Evolutionary conservation across 352 stramenopile genomes (phyloP), one percentile per base, ranked within the genome.

Genomic region (Thalassiosira ordinaria): DNA sequence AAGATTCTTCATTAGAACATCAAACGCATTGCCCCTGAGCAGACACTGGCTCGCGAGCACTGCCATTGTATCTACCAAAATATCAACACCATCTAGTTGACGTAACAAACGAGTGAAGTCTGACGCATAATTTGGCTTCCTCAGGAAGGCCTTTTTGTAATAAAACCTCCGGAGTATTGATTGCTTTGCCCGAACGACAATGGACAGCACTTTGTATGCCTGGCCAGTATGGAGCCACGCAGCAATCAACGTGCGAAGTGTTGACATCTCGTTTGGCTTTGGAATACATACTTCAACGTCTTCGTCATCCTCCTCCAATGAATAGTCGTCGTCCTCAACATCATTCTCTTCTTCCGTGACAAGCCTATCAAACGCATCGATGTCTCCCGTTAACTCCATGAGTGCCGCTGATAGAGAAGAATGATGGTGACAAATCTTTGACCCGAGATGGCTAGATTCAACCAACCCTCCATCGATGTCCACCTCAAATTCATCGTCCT

Each of bases 181-280:
- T 47, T 89, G 39, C 9, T 86, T 78, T 27, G 84, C 83, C 18
- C 72, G 80, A 8, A 78, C 61, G 47, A 94, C 72, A 24, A 92
- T 79, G 1, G 73, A 81, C n/a, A 94, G 35, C n/a, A 85, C 82
- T 35, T 78, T 79, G 63, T 74, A 89, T 55, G 89, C 74, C 77
- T 92, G 85, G 8, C 89, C 89, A 56, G 86, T 92, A 37, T 94
- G 89, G 24, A 94, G 74, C 89, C 89, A 94, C n/a, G 89, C 87
- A 4, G 86, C 85, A 56, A 94, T 92, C 14, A 94, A 74, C 37
- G 89, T 91, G 13, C 89, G 72, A 3, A 94, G 55, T 9, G 84
- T 92, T 11, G 88, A 91, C 8, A 91, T 31, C 55, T 93, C 89
- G 67, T 84, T 80, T 18, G 78, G 59, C 11, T 86, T 84, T 46